A percentile compares a stretch with the other conserved stretches of the same genome.
These are phyloP conservation scores for Dovyalis caffra DNA, from an alignment of 345 rosid species.

Conservation along the genomic window DNA sequence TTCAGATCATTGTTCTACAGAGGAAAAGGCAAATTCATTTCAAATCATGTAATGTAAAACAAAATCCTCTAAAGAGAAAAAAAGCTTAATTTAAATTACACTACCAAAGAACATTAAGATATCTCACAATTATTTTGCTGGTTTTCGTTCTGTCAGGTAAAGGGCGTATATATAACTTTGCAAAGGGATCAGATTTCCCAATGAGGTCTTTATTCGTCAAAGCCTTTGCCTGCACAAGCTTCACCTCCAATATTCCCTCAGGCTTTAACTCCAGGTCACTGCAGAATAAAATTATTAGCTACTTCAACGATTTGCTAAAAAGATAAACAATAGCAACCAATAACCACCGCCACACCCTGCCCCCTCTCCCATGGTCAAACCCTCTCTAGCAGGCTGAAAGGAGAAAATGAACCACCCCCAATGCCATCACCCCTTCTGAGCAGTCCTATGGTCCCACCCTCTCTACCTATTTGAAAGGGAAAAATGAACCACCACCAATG, in stretches of 20 bases:
- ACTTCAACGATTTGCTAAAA: neutral
- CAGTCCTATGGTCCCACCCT: conserved; percentile 1
- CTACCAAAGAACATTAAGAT: neutral
- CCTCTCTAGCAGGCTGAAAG: neutral
- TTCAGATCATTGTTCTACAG: conserved; percentile 86
- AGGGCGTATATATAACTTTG: conserved; percentile 76
- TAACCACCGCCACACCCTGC: neutral
- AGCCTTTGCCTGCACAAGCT: conserved; percentile 94
- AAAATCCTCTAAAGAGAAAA: neutral
- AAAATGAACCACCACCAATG: neutral
- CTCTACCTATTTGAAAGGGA: neutral
- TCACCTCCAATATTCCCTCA: conserved; percentile 86
- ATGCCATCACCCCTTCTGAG: neutral
- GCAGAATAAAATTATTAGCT: conserved; percentile 28
- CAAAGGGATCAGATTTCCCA: conserved; percentile 98
- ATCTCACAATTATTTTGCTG: conserved; percentile 82
- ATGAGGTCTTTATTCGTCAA: conserved; percentile 91
- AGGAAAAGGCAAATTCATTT: conserved; percentile 12
- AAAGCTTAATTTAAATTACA: neutral
- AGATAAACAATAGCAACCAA: neutral
- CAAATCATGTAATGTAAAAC: conserved; percentile 12
- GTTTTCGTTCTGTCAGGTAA: conserved; percentile 67
- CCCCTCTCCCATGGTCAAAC: neutral
- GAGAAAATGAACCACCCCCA: neutral
- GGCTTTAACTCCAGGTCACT: conserved; percentile 95